Evolutionary conservation across 2,329 filamentous ascomycete genomes (phyloP).

Genomic region (Colletotrichum sojae): DNA sequence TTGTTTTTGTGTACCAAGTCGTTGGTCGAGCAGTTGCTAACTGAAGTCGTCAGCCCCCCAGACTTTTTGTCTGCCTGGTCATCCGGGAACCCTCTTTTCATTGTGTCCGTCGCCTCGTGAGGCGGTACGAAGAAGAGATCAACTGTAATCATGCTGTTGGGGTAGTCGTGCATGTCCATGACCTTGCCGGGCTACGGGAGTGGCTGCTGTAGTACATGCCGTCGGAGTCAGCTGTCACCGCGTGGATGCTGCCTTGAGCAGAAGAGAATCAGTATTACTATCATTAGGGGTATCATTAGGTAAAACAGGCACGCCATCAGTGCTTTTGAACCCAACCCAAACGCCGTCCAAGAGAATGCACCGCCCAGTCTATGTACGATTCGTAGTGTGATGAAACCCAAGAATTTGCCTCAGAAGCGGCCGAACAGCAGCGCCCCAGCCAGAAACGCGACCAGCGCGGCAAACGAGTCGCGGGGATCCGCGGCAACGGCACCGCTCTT

Average conservation of each 20-base stretch:
- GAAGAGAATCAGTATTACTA: slow-evolving; percentile 1
- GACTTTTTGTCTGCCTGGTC: neutral
- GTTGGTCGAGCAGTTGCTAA: slow-evolving; percentile 30
- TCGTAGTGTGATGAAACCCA: neutral
- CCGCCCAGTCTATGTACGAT: neutral
- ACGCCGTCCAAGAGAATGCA: slow-evolving; percentile 8
- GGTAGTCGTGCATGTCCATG: too few species aligned
- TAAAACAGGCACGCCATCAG: neutral
- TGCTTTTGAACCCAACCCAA: slow-evolving; percentile 24
- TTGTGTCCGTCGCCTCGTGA: slow-evolving; percentile 11
- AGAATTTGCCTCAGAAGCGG: neutral
- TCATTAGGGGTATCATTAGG: slow-evolving; percentile 29
- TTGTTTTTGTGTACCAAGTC: slow-evolving; percentile 22
- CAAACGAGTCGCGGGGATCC: slow-evolving; percentile 15
- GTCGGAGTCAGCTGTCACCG: too few species aligned
- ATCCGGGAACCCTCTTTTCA: slow-evolving; percentile 7
- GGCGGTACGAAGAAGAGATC: slow-evolving; percentile 19
- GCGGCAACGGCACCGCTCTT: slow-evolving; percentile 27
- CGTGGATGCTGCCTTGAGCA: too few species aligned
- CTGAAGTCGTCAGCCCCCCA: slow-evolving; percentile 24
- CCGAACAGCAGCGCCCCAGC: slow-evolving; percentile 20
- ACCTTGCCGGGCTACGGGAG: too few species aligned
- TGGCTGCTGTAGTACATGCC: too few species aligned
- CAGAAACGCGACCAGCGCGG: slow-evolving; percentile 46
- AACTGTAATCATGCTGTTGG: too few species aligned